Conservation (phyloP, 371 early-diverging fungal species). For the Mucor racemosus region DNA sequence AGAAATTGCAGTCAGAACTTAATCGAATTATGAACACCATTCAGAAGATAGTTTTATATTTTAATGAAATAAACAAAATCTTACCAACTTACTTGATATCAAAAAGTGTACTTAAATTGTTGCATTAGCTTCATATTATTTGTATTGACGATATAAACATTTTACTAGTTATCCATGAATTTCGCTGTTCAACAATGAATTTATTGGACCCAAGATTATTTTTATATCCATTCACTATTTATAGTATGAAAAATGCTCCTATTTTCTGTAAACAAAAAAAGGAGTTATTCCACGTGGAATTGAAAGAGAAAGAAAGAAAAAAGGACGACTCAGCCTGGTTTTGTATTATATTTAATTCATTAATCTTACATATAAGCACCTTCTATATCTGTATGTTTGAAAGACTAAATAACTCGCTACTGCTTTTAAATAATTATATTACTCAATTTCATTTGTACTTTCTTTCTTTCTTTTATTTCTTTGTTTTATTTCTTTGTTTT, state of each 20-base stretch:
- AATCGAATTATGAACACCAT: too few relatives aligned
- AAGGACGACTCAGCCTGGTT: neutral
- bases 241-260: neutral
- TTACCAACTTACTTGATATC: too few relatives aligned
- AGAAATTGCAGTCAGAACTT: too few relatives aligned
- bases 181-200: too few relatives aligned
- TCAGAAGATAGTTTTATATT: too few relatives aligned
- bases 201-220: too few relatives aligned
- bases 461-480: conserved; percentile 3
- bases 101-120: too few relatives aligned
- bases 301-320: neutral
- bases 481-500: too few relatives aligned
- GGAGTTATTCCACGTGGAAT: neutral
- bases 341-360: neutral
- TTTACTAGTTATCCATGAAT: too few relatives aligned
- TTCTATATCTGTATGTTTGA: neutral
- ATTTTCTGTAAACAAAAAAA: conserved; percentile 12
- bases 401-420: neutral
- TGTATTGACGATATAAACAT: too few relatives aligned
- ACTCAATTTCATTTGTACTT: conserved; percentile 5
- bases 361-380: neutral
- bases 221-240: neutral
- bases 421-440: conserved; percentile 4
- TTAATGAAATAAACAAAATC: too few relatives aligned
- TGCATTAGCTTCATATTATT: too few relatives aligned